Evolutionary conservation across 805 yeast genomes (phyloP), one percentile per base, ranked within the genome.

Genomic region (Metschnikowia rubicola): DNA sequence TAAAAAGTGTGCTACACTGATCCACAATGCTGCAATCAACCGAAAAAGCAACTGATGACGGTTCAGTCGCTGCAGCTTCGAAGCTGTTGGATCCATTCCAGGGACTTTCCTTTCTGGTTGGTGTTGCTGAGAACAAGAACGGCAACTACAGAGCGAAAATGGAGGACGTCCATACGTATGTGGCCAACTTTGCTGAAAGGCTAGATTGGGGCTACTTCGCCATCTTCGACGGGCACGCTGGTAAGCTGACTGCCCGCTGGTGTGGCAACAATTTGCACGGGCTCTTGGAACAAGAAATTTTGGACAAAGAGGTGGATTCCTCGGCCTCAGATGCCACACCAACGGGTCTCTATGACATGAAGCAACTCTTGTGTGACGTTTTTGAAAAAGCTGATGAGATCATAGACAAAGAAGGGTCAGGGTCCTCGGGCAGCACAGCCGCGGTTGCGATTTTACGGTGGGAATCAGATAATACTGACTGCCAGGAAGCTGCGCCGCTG

Each of bases 211-310:
- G 97, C 2, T 92, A 88, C 63, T 90, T 92, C 76, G 98, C 95
- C 13, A 78, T 92, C 1, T 92, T 90, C 67, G 99, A 92, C 66
- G 99, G 99, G 10, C 99, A 92, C 68, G 98, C 98, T 2, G 99
- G 99, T 19, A 82, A 82, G 46, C 88, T 83, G 55, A 85, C 96
- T 8, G 96, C 99, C 1, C 80, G 92, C 58, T 91, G 96, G 95
- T 90, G 97, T 70, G 96, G 97, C 0, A 83, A 88, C 52, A 82
- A 86, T 58, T 65, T 92, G 47, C 97, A 92, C 62, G 71, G 81
- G 21, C 67, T 86, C 30, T 63, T 87, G 37, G 89, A 84, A 55
- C 77, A 77, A 44, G 77, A 75, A 44, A 75, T 89, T 17, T 61
- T 59, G 34, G 50, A 53, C 7, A 52, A 46, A 19, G 67, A 64